Evolutionary conservation across 1,284 basidiomycete species (phyloP), one percentile per base, ranked within the genome.

Genomic region (Heterobasidion irregulare): DNA sequence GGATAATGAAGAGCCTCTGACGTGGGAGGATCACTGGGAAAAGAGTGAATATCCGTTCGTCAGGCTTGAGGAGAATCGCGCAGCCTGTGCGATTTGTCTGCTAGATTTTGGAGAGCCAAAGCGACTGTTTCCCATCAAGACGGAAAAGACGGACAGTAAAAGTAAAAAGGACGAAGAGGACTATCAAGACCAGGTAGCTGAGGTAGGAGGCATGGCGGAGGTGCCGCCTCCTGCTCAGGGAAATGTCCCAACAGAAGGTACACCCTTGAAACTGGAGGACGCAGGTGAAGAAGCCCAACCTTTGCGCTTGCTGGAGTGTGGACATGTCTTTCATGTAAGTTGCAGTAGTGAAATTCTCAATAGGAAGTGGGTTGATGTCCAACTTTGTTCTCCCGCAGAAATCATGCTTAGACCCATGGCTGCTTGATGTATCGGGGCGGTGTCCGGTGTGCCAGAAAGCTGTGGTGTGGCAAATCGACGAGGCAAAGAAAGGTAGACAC

Each of bases 91-190:
- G 34, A 88, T 92, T 56, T 92, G 89, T 66, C 69, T 92, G 61
- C 77, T 85, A 77, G 89, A 92, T 65, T 92, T 90, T 59, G 86
- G 86, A 62, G 84, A 85, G 66, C 89, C 89, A 12, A 83, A 72
- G 64, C 71, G 72, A 54, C 9, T 26, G 15, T 34, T 15, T 19
- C 38, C 26, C 15, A 60, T 49, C 12, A 61, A 56, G 38, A 49
- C 50, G 19, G 58, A 46, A 44, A 52, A 48, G 16, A 32, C 15
- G 8, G 16, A 16, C 4, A 50, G 15, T 8, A 49, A 19, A 6
- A 15, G 32, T 18, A 33, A 13, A n/a, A 19, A 2, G 33, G 26
- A 9, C 32, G 55, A 51, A 53, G 56, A 56, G 46, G 52, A 26
- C 16, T 47, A 35, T 41, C 38, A 6, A 7, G 49, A 49, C 18